Percentiles rank a stretch among this genome's conserved stretches.
phyloP scores from a whole-genome alignment of 2,329 filamentous ascomycete species.

The Dactylellina cionopaga region DNA sequence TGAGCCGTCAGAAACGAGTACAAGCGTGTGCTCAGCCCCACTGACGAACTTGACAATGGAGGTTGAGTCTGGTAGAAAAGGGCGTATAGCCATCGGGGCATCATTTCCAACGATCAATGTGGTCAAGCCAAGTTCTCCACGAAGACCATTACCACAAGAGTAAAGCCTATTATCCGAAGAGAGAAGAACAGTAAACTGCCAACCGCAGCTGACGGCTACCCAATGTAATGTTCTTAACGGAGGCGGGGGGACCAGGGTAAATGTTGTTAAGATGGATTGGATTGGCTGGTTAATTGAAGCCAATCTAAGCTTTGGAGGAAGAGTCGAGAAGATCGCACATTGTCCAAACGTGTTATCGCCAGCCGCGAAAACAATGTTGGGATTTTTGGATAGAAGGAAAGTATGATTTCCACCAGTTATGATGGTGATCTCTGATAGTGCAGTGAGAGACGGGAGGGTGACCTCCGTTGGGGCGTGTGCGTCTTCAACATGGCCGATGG shows the following conservation, averaged over 20 bases:
- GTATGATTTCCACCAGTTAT: slow-evolving; percentile 87
- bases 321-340: too few relatives aligned
- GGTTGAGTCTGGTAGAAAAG: slow-evolving; percentile 72
- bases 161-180: slow-evolving; percentile 67
- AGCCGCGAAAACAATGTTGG: slow-evolving; percentile 69
- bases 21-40: slow-evolving; percentile 80
- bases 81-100: slow-evolving; percentile 66
- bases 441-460: slow-evolving; percentile 59
- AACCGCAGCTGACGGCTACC: slow-evolving; percentile 74
- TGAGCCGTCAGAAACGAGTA: slow-evolving; percentile 76
- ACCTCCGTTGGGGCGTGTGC: slow-evolving; percentile 57
- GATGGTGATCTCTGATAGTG: slow-evolving; percentile 59
- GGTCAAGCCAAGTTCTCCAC: slow-evolving; percentile 78
- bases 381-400: slow-evolving; percentile 69
- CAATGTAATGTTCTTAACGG: slow-evolving; percentile 29
- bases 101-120: slow-evolving; percentile 62
- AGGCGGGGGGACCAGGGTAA: slow-evolving; percentile 35
- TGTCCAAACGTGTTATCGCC: slow-evolving; percentile 69
- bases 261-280: slow-evolving; percentile 57
- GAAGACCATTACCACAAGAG: slow-evolving; percentile 72
- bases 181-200: slow-evolving; percentile 77
- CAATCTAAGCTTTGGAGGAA: not conserved
- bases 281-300: not conserved
- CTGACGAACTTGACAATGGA: slow-evolving; percentile 74
- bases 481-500: slow-evolving; percentile 63